Conservation (phyloP, 2,329 filamentous ascomycete species). For the Huntiella decipiens region DNA sequence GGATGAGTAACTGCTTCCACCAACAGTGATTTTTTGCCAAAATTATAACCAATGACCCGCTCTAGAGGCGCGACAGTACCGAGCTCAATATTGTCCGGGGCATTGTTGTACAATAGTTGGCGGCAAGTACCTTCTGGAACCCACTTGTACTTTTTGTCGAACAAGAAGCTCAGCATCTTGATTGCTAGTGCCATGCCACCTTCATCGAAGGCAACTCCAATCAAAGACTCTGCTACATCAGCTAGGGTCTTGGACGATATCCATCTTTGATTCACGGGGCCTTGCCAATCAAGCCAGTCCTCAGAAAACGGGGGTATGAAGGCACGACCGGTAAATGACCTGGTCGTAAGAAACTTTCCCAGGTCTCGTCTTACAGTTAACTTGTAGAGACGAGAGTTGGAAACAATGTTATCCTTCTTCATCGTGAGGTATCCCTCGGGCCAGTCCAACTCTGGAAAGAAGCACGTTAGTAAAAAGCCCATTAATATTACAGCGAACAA, state of each 20-base stretch:
- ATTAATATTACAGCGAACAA: background rate
- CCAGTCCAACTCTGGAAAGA: constrained; percentile 36
- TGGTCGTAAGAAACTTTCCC: constrained; percentile 52
- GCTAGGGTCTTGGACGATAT: constrained; percentile 66
- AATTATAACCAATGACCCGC: constrained; percentile 49
- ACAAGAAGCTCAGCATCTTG: constrained; percentile 47
- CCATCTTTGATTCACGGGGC: constrained; percentile 16
- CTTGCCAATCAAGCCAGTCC: constrained; percentile 15
- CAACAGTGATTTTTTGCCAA: constrained; percentile 48
- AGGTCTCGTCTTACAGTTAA: constrained; percentile 45
- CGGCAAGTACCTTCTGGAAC: constrained; percentile 23
- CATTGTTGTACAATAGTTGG: constrained; percentile 23
- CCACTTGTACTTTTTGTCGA: constrained; percentile 31
- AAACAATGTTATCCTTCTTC: constrained; percentile 50
- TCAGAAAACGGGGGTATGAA: constrained; percentile 50
- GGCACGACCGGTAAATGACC: constrained; percentile 45
- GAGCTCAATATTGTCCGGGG: constrained; percentile 13
- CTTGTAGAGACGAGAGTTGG: constrained; percentile 52
- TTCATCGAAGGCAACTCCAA: constrained; percentile 55
- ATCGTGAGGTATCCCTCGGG: constrained; percentile 59
- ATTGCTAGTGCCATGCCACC: constrained; percentile 46
- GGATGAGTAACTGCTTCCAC: constrained; percentile 67
- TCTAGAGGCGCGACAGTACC: constrained; percentile 25
- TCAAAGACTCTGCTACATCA: constrained; percentile 70
- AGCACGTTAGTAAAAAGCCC: constrained; percentile 10